phyloP scores from a whole-genome alignment of 805 yeast genomes.

The Suhomyces xylopsoci region DNA sequence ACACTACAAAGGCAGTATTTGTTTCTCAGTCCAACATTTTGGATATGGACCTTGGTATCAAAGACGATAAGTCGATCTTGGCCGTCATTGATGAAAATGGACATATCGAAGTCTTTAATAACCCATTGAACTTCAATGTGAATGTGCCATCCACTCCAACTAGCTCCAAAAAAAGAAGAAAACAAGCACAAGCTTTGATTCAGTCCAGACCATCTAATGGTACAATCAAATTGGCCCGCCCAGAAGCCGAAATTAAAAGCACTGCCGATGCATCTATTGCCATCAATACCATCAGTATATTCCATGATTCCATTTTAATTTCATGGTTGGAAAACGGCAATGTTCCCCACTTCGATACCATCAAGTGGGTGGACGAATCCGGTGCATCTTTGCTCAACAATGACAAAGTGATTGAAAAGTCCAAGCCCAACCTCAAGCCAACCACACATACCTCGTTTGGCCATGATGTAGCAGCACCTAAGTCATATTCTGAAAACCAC shows the following conservation, averaged over 20 bases:
- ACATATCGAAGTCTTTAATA: constrained; percentile 62
- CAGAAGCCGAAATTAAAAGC: constrained; percentile 35
- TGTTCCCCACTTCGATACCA: constrained; percentile 53
- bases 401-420: constrained; percentile 28
- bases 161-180: constrained; percentile 37
- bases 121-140: constrained; percentile 39
- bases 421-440: constrained; percentile 39
- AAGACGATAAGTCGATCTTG: constrained; percentile 34
- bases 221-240: constrained; percentile 46
- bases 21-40: constrained; percentile 66
- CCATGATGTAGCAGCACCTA: constrained; percentile 52
- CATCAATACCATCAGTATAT: constrained; percentile 28
- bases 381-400: constrained; percentile 23
- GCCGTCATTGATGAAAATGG: constrained; percentile 75
- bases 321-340: constrained; percentile 64
- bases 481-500: constrained; percentile 57
- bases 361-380: constrained; percentile 45
- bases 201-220: constrained; percentile 52
- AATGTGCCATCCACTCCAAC: constrained; percentile 16
- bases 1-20: constrained; percentile 52
- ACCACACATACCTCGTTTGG: constrained; percentile 44
- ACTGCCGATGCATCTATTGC: constrained; percentile 26
- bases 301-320: constrained; percentile 37
- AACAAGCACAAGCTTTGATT: constrained; percentile 38
- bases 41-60: constrained; percentile 38